These are phyloP conservation scores for Sclerotiophoma versabilis DNA, from an alignment of 2,329 filamentous ascomycete species.

Conservation along the genomic window DNA sequence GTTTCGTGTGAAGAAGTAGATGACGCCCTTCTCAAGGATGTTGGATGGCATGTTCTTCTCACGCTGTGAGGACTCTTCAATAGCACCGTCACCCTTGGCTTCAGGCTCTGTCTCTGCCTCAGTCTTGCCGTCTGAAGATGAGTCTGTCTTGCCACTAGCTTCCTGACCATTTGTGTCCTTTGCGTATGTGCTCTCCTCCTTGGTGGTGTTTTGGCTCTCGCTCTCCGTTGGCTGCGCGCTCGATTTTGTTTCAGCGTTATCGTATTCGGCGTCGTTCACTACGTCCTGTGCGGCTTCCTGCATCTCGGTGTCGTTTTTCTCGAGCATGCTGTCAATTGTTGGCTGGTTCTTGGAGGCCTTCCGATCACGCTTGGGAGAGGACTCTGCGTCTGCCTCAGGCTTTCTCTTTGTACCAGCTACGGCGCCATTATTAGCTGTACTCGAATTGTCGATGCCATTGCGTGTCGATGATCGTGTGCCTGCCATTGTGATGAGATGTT, in stretches of 20 bases:
- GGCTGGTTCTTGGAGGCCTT: slow-evolving; percentile 57
- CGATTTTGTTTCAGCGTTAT: not conserved
- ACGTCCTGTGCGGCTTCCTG: slow-evolving; percentile 4
- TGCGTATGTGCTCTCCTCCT: slow-evolving; percentile 3
- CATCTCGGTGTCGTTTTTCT: slow-evolving; percentile 36
- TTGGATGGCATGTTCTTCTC: slow-evolving; percentile 62
- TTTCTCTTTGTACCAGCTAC: slow-evolving; percentile 51
- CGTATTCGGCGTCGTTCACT: slow-evolving; percentile 12
- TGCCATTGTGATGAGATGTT: slow-evolving; percentile 28
- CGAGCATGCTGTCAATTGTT: slow-evolving; percentile 61
- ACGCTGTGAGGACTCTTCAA: slow-evolving; percentile 60
- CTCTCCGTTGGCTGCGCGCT: slow-evolving; percentile 25
- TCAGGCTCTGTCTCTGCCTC: slow-evolving; percentile 3
- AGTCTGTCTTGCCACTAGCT: slow-evolving; percentile 27
- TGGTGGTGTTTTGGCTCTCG: slow-evolving; percentile 4
- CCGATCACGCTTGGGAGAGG: slow-evolving; percentile 53
- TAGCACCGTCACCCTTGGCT: slow-evolving; percentile 42
- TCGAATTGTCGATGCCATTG: slow-evolving; percentile 24
- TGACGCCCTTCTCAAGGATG: slow-evolving; percentile 84
- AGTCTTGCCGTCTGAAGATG: slow-evolving; percentile 32
- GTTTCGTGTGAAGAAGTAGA: slow-evolving; percentile 89
- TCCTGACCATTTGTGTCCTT: slow-evolving; percentile 35
- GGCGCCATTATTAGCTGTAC: slow-evolving; percentile 35
- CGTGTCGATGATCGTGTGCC: slow-evolving; percentile 39
- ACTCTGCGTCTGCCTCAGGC: slow-evolving; percentile 41